Conservation (phyloP, 768 basidiomycete species). For the Leccinum subgranulosum region DNA sequence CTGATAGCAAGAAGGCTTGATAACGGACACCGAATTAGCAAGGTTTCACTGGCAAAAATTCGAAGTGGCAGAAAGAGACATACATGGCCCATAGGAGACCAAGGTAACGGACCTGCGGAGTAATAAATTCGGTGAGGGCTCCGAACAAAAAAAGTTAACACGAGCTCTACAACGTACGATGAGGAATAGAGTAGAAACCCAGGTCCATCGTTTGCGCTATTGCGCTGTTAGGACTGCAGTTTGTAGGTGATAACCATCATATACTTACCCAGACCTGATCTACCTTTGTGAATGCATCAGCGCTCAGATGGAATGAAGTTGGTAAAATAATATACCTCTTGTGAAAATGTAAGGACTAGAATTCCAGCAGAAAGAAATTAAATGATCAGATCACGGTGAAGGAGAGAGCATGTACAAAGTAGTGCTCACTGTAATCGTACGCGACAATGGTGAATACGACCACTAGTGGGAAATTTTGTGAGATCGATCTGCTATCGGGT, state of each 20-base stretch:
- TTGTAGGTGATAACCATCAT: too few species aligned
- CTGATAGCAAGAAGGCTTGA: background rate
- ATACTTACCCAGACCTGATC: slow-evolving; percentile 1
- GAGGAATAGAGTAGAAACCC: background rate
- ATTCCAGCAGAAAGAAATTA: background rate
- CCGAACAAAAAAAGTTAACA: too few species aligned
- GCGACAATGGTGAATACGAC: background rate
- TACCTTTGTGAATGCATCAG: background rate
- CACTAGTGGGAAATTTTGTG: background rate
- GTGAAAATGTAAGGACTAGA: slow-evolving; percentile 12
- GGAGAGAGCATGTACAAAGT: background rate
- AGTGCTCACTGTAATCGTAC: slow-evolving; percentile 15
- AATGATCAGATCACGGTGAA: background rate
- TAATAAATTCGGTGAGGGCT: background rate
- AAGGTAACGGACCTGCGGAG: background rate
- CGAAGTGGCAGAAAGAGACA: background rate
- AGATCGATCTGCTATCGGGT: background rate
- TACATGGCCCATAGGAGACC: background rate
- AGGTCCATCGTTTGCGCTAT: background rate
- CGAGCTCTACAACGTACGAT: background rate
- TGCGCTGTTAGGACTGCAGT: background rate
- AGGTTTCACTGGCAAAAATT: background rate
- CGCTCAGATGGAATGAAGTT: background rate
- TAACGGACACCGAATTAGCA: background rate
- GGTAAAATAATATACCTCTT: slow-evolving; percentile 4